Evolutionary conservation across 352 stramenopile genomes (phyloP).

Genomic region (Plasmopara muralis): DNA sequence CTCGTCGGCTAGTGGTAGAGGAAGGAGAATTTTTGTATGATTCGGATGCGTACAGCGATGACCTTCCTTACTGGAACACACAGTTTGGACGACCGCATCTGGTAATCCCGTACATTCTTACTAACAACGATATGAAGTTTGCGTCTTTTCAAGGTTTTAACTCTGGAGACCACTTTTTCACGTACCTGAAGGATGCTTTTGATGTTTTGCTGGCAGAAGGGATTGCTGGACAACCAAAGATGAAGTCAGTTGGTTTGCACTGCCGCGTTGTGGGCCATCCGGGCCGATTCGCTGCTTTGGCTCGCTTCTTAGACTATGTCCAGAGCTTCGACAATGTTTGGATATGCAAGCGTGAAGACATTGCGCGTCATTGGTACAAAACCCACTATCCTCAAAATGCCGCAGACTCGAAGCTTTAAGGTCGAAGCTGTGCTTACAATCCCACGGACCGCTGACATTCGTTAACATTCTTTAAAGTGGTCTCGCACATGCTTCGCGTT

Average conservation of each 20-base stretch:
- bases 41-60: constrained; percentile 93
- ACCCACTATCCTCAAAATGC: constrained; percentile 57
- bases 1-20: constrained; percentile 84
- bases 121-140: constrained; percentile 97
- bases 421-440: not conserved
- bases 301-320: constrained; percentile 93
- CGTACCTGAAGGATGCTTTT: constrained; percentile 89
- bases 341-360: constrained; percentile 91
- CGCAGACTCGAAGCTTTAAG: constrained; percentile 42
- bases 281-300: constrained; percentile 81
- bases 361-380: constrained; percentile 93
- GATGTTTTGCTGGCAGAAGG: constrained; percentile 89
- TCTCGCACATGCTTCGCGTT: constrained; percentile 12
- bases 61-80: constrained; percentile 92
- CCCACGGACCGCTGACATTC: constrained; percentile 22
- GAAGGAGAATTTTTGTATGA: constrained; percentile 95
- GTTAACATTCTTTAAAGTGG: constrained; percentile 14
- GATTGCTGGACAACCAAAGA: constrained; percentile 81
- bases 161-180: constrained; percentile 89
- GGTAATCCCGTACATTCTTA: constrained; percentile 94
- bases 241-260: constrained; percentile 94
- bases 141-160: constrained; percentile 89
- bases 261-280: constrained; percentile 88
- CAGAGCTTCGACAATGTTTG: constrained; percentile 88
- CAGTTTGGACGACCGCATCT: constrained; percentile 87